Evolutionary conservation across 768 basidiomycete species (phyloP).

Genomic region (Russula brevipes): DNA sequence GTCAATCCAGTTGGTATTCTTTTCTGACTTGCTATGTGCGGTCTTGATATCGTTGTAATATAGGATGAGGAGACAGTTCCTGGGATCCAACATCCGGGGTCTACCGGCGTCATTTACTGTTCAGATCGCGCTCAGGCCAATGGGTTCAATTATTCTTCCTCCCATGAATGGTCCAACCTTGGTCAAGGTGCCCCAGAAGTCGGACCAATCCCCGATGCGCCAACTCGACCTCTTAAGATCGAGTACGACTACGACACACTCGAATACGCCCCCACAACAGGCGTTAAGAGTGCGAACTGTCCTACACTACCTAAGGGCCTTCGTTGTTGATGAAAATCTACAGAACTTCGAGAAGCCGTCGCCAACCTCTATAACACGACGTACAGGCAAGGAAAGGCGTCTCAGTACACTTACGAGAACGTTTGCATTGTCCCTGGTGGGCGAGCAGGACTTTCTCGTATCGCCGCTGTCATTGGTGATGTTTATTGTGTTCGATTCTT

Average conservation of each 20-base stretch:
- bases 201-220: slow-evolving; percentile 73
- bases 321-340: not conserved
- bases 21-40: not conserved
- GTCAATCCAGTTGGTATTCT: slow-evolving; percentile 56
- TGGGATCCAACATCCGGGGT: slow-evolving; percentile 74
- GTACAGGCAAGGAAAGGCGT: slow-evolving; percentile 74
- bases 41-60: not conserved
- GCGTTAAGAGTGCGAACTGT: slow-evolving; percentile 61
- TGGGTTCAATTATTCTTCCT: slow-evolving; percentile 75
- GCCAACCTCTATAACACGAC: slow-evolving; percentile 85
- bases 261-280: slow-evolving; percentile 92
- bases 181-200: slow-evolving; percentile 94
- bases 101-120: slow-evolving; percentile 73
- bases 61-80: slow-evolving; percentile 88
- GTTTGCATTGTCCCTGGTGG: slow-evolving; percentile 95
- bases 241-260: slow-evolving; percentile 63
- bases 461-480: slow-evolving; percentile 88
- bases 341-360: slow-evolving; percentile 82
- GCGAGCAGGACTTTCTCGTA: slow-evolving; percentile 80
- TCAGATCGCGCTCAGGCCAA: slow-evolving; percentile 94
- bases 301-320: not conserved
- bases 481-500: slow-evolving; percentile 60
- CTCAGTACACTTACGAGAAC: slow-evolving; percentile 89
- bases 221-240: slow-evolving; percentile 59
- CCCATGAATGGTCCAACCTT: slow-evolving; percentile 80